Conservation (phyloP, 345 rosid species). For the Eucalyptus guilfoylei region DNA sequence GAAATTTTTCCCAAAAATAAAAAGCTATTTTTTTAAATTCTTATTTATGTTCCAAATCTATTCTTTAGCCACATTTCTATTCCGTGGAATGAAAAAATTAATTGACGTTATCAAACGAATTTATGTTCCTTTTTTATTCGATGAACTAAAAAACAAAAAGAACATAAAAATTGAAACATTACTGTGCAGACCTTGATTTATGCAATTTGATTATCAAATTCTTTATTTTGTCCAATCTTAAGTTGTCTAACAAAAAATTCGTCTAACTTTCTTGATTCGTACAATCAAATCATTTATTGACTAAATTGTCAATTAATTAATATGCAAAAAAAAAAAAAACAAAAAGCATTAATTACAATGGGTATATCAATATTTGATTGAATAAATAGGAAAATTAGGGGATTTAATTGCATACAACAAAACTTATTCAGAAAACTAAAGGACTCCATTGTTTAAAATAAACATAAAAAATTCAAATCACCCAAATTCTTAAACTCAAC, state of each 20-base stretch:
- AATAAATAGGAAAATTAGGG: background rate
- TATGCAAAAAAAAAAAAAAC: background rate
- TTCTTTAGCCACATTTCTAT: too few species aligned
- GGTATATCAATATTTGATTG: background rate
- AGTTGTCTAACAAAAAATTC: background rate
- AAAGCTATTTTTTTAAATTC: rapidly evolving
- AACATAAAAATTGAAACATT: too few species aligned
- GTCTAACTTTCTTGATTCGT: background rate
- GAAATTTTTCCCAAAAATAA: too few species aligned
- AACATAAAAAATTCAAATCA: background rate
- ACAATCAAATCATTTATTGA: background rate
- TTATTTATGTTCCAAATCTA: rapidly evolving
- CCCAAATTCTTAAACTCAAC: rapidly evolving
- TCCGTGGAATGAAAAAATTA: rapidly evolving
- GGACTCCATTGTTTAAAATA: background rate
- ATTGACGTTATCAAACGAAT: rapidly evolving
- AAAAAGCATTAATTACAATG: background rate
- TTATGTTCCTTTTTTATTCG: rapidly evolving
- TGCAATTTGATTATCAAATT: background rate
- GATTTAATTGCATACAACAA: background rate
- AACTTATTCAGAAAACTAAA: background rate
- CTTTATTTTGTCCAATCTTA: background rate
- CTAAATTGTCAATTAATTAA: background rate
- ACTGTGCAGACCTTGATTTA: rapidly evolving
- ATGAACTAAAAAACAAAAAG: too few species aligned